Conservation (phyloP, 345 rosid species). For the Linum tenue region DNA sequence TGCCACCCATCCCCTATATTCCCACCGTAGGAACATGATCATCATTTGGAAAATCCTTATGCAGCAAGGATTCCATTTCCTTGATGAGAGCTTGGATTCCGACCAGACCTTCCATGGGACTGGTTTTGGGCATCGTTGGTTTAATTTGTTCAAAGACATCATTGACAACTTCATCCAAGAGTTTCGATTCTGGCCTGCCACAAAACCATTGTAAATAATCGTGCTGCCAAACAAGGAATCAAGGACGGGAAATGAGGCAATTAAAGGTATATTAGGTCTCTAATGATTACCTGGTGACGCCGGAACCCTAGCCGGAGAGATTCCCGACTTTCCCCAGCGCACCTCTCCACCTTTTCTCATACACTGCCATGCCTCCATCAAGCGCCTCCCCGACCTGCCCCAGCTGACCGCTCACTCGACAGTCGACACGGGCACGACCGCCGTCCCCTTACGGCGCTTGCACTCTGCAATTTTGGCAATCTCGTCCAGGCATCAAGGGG, state of each 20-base stretch:
- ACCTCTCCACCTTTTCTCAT: constrained; percentile 8
- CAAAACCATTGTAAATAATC: too few species aligned
- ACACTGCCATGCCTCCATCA: neutral
- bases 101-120: constrained; percentile 3
- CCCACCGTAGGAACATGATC: constrained; percentile 6
- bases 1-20: constrained; percentile 17
- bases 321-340: constrained; percentile 2
- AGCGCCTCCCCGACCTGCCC: constrained; percentile 1
- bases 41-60: neutral
- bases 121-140: neutral
- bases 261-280: too few species aligned
- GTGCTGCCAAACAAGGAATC: too few species aligned
- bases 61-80: neutral
- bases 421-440: constrained; percentile 1
- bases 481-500: constrained; percentile 8
- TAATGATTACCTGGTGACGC: constrained; percentile 2
- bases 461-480: neutral
- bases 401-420: neutral
- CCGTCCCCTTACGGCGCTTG: neutral
- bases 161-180: constrained; percentile 3
- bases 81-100: constrained; percentile 11
- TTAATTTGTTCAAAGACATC: constrained; percentile 4
- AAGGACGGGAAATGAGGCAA: too few species aligned
- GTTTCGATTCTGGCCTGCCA: constrained; percentile 13
- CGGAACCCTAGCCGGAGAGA: constrained; percentile 12